Evolutionary conservation across 75 land plant species (phyloP), one percentile per base, ranked within the genome.

Genomic region (Sequoiadendron giganteum): DNA sequence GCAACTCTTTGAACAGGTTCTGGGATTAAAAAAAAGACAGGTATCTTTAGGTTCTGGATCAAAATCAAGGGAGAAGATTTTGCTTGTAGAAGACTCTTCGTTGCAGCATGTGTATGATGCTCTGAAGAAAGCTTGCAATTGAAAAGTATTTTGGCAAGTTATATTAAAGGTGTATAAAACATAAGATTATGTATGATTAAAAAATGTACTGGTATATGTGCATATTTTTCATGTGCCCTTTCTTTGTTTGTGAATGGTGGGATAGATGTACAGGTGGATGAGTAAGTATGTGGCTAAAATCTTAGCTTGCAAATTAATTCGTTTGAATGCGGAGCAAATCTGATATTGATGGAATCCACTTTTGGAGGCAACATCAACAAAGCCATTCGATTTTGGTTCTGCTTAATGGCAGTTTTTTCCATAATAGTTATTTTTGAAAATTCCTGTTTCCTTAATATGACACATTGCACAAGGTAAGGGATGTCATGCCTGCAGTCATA

Each of bases 41-140:
- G 90, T 97, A 3, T 94, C 96, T 0, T 65, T 97, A 42, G 93
- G 92, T 85, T 90, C 96, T 47, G 98, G 98, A 28, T 93, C 95
- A 14, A 93, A 96, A 87, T 97, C 98, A 49, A 94, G 98, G 88
- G 98, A 96, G 65, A 97, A 97, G 84, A 88, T 94, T 70, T 93
- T 97, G 61, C 87, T 93, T 76, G 97, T 97, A 39, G 92, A 97
- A 85, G 95, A 94, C 18, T 86, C 89, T 61, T 86, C 92, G 10
- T 32, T 92, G 19, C 89, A 94, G 48, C 85, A 80, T 89, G 97
- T 96, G 85, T 91, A 90, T 85, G 93, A 95, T 91, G 94, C 97
- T 34, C 85, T 96, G 85, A 90, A 87, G 36, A 96, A 92, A 88
- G 96, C 85, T 56, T 92, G 87, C 84, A 91, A 34, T 34, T 85